These are phyloP conservation scores for Alternaria sp. DNA, from an alignment of 2,329 filamentous ascomycete species.

Conservation along the genomic window DNA sequence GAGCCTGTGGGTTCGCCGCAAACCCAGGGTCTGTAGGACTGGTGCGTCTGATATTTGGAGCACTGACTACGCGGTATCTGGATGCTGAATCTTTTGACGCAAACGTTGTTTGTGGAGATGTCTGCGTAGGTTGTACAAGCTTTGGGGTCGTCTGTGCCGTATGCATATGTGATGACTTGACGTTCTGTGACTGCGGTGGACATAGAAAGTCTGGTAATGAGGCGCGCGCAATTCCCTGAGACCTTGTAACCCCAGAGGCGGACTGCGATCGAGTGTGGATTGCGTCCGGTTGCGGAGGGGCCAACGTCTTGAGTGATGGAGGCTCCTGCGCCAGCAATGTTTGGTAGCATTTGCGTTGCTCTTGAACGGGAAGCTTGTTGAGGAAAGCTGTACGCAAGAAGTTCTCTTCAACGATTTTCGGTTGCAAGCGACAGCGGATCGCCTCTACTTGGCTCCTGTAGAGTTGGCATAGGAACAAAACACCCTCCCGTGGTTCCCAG, in stretches of 20 bases:
- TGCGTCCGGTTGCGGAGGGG: constrained; percentile 18
- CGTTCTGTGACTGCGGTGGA: constrained; percentile 18
- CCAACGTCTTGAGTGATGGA: constrained; percentile 30
- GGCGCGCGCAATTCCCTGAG: constrained; percentile 13
- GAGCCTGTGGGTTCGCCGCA: neutral
- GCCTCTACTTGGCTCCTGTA: constrained; percentile 32
- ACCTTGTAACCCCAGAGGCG: constrained; percentile 7
- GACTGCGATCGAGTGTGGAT: constrained; percentile 16
- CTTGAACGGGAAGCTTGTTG: constrained; percentile 23
- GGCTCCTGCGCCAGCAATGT: constrained; percentile 32
- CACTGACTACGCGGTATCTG: constrained; percentile 21
- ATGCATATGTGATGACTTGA: neutral
- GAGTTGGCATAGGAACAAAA: constrained; percentile 37
- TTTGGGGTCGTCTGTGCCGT: neutral
- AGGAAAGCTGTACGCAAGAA: constrained; percentile 39
- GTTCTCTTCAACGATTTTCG: constrained; percentile 28
- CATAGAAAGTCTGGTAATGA: constrained; percentile 17
- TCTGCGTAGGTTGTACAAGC: neutral
- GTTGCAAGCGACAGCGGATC: constrained; percentile 31
- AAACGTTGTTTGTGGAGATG: neutral
- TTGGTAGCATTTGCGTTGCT: constrained; percentile 36
- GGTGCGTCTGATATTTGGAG: constrained; percentile 7
- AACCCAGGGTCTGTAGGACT: constrained; percentile 1
- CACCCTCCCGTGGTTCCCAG: constrained; percentile 40
- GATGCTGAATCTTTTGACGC: constrained; percentile 4